phyloP scores from a whole-genome alignment of 192 early-diverging fungal species.

The Blastocladiella britannica region DNA sequence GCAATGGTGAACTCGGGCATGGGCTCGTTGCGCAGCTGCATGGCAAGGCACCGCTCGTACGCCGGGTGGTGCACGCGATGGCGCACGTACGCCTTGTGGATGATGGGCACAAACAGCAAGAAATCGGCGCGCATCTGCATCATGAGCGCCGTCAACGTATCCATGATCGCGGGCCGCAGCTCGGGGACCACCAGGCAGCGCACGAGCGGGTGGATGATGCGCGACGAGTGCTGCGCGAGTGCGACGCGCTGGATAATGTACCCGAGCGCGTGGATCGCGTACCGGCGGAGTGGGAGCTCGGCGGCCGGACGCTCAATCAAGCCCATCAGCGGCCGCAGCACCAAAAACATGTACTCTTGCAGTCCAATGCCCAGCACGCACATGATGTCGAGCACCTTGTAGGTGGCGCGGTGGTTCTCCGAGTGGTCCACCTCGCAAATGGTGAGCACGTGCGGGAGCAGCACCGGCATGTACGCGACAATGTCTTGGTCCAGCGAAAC shows the following conservation, averaged over 20 bases:
- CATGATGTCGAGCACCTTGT: conserved; percentile 54
- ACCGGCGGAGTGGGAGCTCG: conserved; percentile 32
- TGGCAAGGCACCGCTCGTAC: conserved; percentile 56
- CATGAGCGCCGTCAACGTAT: conserved; percentile 56
- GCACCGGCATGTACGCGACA: conserved; percentile 53
- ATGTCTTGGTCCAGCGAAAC: conserved; percentile 71
- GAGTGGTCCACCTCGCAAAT: conserved; percentile 62
- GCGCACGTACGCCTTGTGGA: conserved; percentile 51
- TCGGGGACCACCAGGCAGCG: conserved; percentile 43
- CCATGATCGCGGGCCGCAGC: conserved; percentile 45
- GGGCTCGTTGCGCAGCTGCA: conserved; percentile 52
- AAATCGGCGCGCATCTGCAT: conserved; percentile 72
- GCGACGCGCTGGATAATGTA: conserved; percentile 54
- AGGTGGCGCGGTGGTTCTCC: conserved; percentile 38
- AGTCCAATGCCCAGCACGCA: conserved; percentile 64
- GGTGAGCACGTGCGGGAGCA: conserved; percentile 64
- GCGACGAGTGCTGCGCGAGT: conserved; percentile 63
- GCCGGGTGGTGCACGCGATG: conserved; percentile 41
- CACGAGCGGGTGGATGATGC: conserved; percentile 67
- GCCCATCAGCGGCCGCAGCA: conserved; percentile 62
- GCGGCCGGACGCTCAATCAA: conserved; percentile 53
- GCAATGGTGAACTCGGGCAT: conserved; percentile 22
- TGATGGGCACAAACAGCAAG: conserved; percentile 65
- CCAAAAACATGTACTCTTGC: conserved; percentile 79
- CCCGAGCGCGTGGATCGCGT: conserved; percentile 48